phyloP scores from a whole-genome alignment of 2,329 filamentous ascomycete genomes.

The Juglanconis sp. region DNA sequence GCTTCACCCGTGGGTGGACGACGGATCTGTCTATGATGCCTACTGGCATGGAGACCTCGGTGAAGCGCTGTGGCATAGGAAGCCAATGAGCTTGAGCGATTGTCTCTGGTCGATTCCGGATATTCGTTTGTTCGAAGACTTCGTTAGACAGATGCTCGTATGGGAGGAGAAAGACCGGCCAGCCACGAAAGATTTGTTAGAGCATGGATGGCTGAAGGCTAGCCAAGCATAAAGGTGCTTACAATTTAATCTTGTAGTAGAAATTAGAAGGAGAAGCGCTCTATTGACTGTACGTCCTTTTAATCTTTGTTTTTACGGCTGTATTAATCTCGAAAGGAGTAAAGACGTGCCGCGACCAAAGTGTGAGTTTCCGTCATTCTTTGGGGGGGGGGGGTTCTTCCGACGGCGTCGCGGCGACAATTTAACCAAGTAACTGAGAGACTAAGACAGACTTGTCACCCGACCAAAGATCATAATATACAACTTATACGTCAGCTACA shows the following conservation, averaged over 20 bases:
- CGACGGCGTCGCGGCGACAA: too few relatives aligned
- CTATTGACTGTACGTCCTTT: too few relatives aligned
- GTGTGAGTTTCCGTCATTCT: too few relatives aligned
- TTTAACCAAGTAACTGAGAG: too few relatives aligned
- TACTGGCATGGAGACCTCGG: not conserved
- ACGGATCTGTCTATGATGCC: not conserved
- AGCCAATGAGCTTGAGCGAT: not conserved
- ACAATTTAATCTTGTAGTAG: slow-evolving; percentile 32
- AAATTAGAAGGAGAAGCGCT: too few relatives aligned
- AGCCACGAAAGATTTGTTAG: not conserved
- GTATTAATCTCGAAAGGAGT: too few relatives aligned
- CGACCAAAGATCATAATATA: too few relatives aligned
- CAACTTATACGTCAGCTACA: too few relatives aligned
- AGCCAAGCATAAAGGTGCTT: not conserved
- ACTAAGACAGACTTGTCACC: too few relatives aligned
- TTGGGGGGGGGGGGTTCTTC: too few relatives aligned
- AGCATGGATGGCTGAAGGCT: not conserved
- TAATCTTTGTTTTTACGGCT: too few relatives aligned
- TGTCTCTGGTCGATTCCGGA: not conserved
- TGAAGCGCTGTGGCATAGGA: not conserved
- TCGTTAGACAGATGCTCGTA: not conserved
- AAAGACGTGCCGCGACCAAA: too few relatives aligned
- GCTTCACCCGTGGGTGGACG: not conserved
- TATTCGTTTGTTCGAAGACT: not conserved
- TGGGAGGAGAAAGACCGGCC: not conserved